Conservation (phyloP, 306 rosid species). For the Pyrus pyrifolia region DNA sequence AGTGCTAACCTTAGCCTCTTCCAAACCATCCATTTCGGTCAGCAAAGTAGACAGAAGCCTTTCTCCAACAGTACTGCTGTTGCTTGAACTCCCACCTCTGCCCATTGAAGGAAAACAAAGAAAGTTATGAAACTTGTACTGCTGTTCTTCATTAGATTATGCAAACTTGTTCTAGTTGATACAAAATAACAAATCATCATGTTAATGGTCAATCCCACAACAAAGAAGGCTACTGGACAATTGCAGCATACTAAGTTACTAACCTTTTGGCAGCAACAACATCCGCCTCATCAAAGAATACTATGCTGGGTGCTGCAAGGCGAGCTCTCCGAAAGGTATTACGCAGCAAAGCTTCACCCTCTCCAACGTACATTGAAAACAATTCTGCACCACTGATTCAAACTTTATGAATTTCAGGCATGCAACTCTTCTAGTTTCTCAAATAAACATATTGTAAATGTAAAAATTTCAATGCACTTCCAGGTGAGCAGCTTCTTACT, state of each 20-base stretch:
- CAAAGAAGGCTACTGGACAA: not conserved
- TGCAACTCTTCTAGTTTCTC: not conserved
- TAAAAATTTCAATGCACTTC: not conserved
- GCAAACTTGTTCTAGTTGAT: not conserved
- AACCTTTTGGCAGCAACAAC: conserved; percentile 85
- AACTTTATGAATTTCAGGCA: conserved; percentile 23
- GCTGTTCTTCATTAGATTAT: not conserved
- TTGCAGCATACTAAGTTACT: conserved; percentile 22
- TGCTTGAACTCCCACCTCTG: conserved; percentile 81
- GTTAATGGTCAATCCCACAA: not conserved
- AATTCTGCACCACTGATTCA: conserved; percentile 82
- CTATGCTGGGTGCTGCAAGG: conserved; percentile 83
- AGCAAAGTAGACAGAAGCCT: conserved; percentile 88
- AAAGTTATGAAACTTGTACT: not conserved
- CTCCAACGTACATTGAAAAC: conserved; percentile 92
- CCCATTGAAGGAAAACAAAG: conserved; percentile 14
- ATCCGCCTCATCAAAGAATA: conserved; percentile 91
- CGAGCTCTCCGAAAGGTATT: conserved; percentile 80
- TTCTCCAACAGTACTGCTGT: conserved; percentile 56
- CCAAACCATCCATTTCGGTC: conserved; percentile 95
- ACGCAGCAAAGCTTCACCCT: conserved; percentile 84
- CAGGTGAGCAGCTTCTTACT: not conserved
- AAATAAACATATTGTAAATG: not conserved
- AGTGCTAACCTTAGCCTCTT: conserved; percentile 72
- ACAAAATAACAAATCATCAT: not conserved